These are phyloP conservation scores for Fraxinus sp. DNA, from an alignment of 305 asterid species.

Conservation along the genomic window DNA sequence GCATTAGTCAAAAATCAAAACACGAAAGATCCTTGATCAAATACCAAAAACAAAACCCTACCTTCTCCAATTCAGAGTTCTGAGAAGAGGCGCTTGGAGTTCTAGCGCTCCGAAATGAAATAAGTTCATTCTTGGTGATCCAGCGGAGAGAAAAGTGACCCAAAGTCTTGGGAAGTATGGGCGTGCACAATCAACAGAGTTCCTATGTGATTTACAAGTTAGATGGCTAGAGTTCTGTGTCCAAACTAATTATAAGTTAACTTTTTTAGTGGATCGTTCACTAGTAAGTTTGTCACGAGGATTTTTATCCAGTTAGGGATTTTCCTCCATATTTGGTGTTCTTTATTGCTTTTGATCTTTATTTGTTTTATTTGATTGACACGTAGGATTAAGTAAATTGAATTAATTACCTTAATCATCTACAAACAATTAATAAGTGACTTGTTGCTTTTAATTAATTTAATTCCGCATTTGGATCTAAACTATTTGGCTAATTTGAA, in stretches of 20 bases:
- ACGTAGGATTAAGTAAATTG: no score
- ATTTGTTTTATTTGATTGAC: no score
- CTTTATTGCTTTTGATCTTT: no score
- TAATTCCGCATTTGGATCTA: neutral
- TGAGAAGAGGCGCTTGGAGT: neutral
- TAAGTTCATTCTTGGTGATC: neutral
- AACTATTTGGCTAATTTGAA: neutral
- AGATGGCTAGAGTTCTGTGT: neutral
- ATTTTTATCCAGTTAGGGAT: no score
- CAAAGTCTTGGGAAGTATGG: neutral
- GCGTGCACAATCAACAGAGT: neutral
- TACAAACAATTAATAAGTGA: no score
- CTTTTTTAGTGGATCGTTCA: neutral
- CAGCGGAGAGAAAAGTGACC: neutral
- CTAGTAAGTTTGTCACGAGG: no score
- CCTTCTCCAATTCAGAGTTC: neutral
- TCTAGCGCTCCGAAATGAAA: neutral
- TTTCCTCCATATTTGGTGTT: no score
- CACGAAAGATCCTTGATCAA: neutral
- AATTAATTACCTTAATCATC: no score
- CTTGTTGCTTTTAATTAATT: neutral
- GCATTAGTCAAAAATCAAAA: neutral
- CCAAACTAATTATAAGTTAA: neutral
- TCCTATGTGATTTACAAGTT: neutral
- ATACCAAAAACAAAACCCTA: neutral